phyloP scores from a whole-genome alignment of 768 basidiomycete species.

The Macrolepiota albuminosa region DNA sequence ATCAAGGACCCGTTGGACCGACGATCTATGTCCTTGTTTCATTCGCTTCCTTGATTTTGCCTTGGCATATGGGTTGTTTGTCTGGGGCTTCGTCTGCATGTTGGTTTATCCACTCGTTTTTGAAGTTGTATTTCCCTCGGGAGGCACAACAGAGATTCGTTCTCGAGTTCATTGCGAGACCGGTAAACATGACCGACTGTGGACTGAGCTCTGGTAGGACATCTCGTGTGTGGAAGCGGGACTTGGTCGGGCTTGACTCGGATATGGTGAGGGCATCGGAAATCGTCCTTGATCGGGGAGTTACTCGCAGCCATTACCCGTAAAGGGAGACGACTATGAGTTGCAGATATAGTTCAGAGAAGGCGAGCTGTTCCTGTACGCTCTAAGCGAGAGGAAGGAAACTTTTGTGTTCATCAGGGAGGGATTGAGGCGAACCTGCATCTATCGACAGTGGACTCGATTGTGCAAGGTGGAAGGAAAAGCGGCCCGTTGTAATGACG shows the following conservation, averaged over 20 bases:
- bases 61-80: background rate
- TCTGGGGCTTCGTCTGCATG: slow-evolving; percentile 16
- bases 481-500: slow-evolving; percentile 27
- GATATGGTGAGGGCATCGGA: slow-evolving; percentile 17
- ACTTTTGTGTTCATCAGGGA: background rate
- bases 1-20: slow-evolving; percentile 3
- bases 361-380: slow-evolving; percentile 29
- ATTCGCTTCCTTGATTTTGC: slow-evolving; percentile 5
- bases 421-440: slow-evolving; percentile 5
- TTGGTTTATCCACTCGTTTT: slow-evolving; percentile 19
- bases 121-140: slow-evolving; percentile 40
- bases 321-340: slow-evolving; percentile 26
- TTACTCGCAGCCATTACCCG: slow-evolving; percentile 23
- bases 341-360: slow-evolving; percentile 15
- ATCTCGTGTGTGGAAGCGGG: slow-evolving; percentile 8
- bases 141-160: slow-evolving; percentile 52
- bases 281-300: slow-evolving; percentile 9
- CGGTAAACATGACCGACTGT: slow-evolving; percentile 13
- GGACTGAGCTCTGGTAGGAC: background rate
- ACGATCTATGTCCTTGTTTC: slow-evolving; percentile 8
- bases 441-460: slow-evolving; percentile 8
- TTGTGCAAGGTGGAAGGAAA: slow-evolving; percentile 19
- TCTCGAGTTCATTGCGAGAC: slow-evolving; percentile 39
- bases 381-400: slow-evolving; percentile 19
- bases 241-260: slow-evolving; percentile 15